Evolutionary conservation across 1,284 basidiomycete genomes (phyloP), one percentile per base, ranked within the genome.

Genomic region (Phenoliferia sp.): DNA sequence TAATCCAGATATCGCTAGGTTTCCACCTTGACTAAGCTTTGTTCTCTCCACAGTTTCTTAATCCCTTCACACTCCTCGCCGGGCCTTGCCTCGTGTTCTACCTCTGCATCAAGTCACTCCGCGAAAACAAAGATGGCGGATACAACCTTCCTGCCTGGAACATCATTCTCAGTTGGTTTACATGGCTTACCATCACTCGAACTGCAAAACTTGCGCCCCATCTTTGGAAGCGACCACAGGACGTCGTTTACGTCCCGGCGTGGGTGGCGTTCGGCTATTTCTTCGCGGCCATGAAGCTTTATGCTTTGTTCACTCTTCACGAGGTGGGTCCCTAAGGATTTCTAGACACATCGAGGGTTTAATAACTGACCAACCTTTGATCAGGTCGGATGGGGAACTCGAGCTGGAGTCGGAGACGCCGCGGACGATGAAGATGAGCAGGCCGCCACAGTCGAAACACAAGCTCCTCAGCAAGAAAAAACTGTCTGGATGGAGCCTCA

Each of bases 211-310:
- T 94, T 12, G 81, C 93, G 7, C 92, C 92, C 0, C 92, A 94
- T 81, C 82, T 94, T 3, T 94, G 90, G 90, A 77, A 87, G 68
- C 84, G 88, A 48, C 92, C 92, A 1, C 85, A 88, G 76, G 89
- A 94, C 76, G 85, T 94, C 75, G 87, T 94, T 74, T 87, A 92
- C 78, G 89, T 94, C 16, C 92, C 92, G 4, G 91, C 90, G n/a
- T 94, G 92, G 81, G 91, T 94, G 75, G 76, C 88, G 6, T 94
- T 94, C 77, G 91, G 91, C 31, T 94, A 94, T 79, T 89, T 89
- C 80, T 92, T 91, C 74, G 87, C 90, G 17, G 81, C 92, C 74
- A 92, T 93, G 90, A 92, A 92, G 79, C 72, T 92, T 55, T 92
- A 92, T 78, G 90, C 90, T 32, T 80, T 90, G 31, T 87, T 86